Evolutionary conservation across 2,329 filamentous ascomycete species (phyloP).

Genomic region (Penicillium occitanis): DNA sequence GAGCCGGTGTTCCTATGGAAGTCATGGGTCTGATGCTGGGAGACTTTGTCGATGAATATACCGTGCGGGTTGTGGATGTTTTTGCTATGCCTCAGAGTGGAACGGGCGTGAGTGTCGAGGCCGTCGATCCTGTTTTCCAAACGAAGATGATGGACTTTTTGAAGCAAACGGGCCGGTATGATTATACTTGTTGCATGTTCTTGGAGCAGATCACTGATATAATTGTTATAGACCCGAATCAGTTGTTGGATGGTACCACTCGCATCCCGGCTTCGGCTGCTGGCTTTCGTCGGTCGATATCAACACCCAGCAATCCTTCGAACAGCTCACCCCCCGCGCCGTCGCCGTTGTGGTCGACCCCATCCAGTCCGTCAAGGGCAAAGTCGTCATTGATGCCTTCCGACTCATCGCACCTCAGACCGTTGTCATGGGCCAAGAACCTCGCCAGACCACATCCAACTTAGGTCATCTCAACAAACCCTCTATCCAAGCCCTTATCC

Average conservation of each 20-base stretch:
- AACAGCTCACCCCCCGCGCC: conserved; percentile 93
- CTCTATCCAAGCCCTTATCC: conserved; percentile 98
- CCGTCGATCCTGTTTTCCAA: conserved; percentile 97
- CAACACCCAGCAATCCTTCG: conserved; percentile 99
- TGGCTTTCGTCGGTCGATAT: conserved; percentile 99
- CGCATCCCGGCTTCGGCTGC: conserved; percentile 97
- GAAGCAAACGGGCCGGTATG: conserved; percentile 87
- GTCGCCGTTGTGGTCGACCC: conserved; percentile 98
- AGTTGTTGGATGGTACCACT: conserved; percentile 99
- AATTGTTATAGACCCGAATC: conserved; percentile 72
- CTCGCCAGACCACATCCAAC: conserved; percentile 96
- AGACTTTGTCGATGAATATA: conserved; percentile 99
- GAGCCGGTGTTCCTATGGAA: conserved; percentile 98
- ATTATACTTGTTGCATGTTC: not conserved
- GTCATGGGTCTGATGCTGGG: conserved; percentile 99
- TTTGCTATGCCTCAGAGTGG: conserved; percentile 99
- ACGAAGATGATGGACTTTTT: conserved; percentile 99
- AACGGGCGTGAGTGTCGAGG: conserved; percentile 96
- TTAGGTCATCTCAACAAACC: conserved; percentile 98
- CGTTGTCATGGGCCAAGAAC: conserved; percentile 96
- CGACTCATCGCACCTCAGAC: conserved; percentile 97
- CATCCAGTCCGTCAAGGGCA: conserved; percentile 98
- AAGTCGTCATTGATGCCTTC: conserved; percentile 99
- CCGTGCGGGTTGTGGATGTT: conserved; percentile 95
- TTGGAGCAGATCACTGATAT: not conserved